Evolutionary conservation across 805 yeast species (phyloP).

Genomic region (Tetrapisispora arboricola): DNA sequence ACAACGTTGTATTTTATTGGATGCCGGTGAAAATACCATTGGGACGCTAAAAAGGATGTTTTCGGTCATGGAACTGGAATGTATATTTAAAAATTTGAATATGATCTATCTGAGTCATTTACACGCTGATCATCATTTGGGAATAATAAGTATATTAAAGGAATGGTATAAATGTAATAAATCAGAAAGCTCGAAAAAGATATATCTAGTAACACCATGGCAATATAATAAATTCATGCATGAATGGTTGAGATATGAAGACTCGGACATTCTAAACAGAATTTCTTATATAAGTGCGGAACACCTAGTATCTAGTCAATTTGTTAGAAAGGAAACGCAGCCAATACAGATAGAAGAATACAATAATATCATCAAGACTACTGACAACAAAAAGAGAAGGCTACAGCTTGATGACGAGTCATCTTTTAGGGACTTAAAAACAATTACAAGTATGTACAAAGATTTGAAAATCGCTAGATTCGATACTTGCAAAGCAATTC

Average conservation of each 20-base stretch:
- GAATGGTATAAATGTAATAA: conserved; percentile 49
- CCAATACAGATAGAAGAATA: conserved; percentile 23
- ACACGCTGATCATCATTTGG: conserved; percentile 96
- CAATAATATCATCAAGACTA: conserved; percentile 6
- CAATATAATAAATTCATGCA: conserved; percentile 53
- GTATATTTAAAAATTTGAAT: conserved; percentile 49
- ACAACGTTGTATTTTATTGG: conserved; percentile 50
- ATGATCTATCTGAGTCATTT: conserved; percentile 73
- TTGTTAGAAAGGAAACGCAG: conserved; percentile 24
- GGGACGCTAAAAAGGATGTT: conserved; percentile 61
- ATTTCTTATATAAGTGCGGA: conserved; percentile 52
- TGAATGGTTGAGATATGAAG: conserved; percentile 57
- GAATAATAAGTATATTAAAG: conserved; percentile 56
- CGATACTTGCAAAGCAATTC: conserved; percentile 65
- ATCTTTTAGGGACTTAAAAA: conserved; percentile 18
- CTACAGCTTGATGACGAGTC: conserved; percentile 18
- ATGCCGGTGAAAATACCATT: conserved; percentile 92
- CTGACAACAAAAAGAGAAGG: conserved; percentile 12
- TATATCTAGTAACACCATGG: conserved; percentile 67
- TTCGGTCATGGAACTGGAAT: conserved; percentile 34
- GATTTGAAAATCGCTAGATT: conserved; percentile 37
- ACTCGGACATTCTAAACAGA: conserved; percentile 31
- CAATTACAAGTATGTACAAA: conserved; percentile 30
- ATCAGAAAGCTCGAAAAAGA: conserved; percentile 28
- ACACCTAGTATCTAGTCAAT: conserved; percentile 36